These are phyloP conservation scores for Exophiala sideris DNA, from an alignment of 2,329 filamentous ascomycete genomes.

Conservation along the genomic window DNA sequence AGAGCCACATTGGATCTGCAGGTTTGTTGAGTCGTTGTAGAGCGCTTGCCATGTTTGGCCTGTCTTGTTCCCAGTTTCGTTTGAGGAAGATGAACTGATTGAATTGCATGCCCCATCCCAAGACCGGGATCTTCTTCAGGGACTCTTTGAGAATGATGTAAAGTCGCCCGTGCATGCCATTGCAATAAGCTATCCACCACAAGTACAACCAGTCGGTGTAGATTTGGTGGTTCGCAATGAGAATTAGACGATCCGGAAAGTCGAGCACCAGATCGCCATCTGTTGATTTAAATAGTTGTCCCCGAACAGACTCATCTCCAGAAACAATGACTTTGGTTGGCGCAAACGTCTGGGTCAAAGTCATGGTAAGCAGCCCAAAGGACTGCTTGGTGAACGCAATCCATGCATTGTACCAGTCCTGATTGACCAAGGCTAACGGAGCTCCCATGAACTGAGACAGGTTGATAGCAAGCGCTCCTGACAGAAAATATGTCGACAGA, in stretches of 20 bases:
- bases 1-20: conserved; percentile 78
- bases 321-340: conserved; percentile 78
- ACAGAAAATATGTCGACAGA: conserved; percentile 32
- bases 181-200: conserved; percentile 91
- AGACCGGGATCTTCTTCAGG: conserved; percentile 72
- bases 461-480: conserved; percentile 47
- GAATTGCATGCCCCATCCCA: conserved; percentile 79
- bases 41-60: conserved; percentile 69
- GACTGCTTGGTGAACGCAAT: conserved; percentile 84
- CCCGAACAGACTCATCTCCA: conserved; percentile 74
- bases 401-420: conserved; percentile 76
- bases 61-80: conserved; percentile 81
- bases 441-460: conserved; percentile 71
- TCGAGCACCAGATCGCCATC: conserved; percentile 73
- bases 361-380: conserved; percentile 74
- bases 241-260: conserved; percentile 75
- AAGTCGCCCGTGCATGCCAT: conserved; percentile 76
- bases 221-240: conserved; percentile 87
- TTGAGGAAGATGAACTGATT: conserved; percentile 90
- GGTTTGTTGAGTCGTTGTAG: conserved; percentile 64
- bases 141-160: conserved; percentile 91
- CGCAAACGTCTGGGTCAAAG: conserved; percentile 83
- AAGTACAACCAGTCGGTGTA: conserved; percentile 92
- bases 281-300: conserved; percentile 65
- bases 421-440: conserved; percentile 72